A percentile compares a stretch with the other conserved stretches of the same genome.
Conservation (phyloP, 768 basidiomycete genomes). For the Leccinum subgranulosum region DNA sequence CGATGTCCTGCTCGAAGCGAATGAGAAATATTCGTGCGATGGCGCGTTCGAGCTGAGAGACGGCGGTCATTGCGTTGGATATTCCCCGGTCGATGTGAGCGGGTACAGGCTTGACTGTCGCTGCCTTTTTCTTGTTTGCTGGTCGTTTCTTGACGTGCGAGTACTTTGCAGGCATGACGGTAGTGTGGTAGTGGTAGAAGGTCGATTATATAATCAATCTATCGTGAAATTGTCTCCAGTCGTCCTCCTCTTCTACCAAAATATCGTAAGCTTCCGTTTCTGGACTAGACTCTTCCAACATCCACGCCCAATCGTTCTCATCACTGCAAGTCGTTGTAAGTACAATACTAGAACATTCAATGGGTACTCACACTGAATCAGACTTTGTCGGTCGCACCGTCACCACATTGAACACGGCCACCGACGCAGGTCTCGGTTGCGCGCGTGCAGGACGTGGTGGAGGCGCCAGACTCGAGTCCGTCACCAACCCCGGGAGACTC, state of each 20-base stretch:
- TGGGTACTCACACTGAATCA: conserved; percentile 1
- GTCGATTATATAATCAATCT: not conserved
- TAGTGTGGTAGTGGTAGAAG: not conserved
- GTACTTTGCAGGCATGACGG: conserved; percentile 64
- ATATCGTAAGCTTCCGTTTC: conserved; percentile 13
- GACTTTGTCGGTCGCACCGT: not conserved
- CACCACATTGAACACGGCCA: conserved; percentile 4
- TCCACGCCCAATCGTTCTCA: conserved; percentile 10
- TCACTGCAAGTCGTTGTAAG: not conserved
- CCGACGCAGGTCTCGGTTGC: conserved; percentile 14
- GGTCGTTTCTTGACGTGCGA: conserved; percentile 71
- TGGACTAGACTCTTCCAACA: conserved; percentile 32
- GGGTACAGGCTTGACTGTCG: conserved; percentile 25
- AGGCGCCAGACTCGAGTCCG: conserved; percentile 3
- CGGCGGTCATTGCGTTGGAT: conserved; percentile 55
- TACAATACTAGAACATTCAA: conserved; percentile 2
- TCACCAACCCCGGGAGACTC: conserved; percentile 1
- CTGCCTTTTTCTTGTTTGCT: conserved; percentile 42
- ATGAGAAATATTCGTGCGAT: conserved; percentile 66
- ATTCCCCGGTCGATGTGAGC: conserved; percentile 54
- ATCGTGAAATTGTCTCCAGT: conserved; percentile 58
- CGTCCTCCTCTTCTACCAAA: conserved; percentile 34
- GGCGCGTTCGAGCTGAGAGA: conserved; percentile 63
- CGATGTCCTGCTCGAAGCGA: conserved; percentile 73
- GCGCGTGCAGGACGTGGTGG: not conserved